Evolutionary conservation across 257 asterid species (phyloP).

Genomic region (Rauvolfia tetraphylla): DNA sequence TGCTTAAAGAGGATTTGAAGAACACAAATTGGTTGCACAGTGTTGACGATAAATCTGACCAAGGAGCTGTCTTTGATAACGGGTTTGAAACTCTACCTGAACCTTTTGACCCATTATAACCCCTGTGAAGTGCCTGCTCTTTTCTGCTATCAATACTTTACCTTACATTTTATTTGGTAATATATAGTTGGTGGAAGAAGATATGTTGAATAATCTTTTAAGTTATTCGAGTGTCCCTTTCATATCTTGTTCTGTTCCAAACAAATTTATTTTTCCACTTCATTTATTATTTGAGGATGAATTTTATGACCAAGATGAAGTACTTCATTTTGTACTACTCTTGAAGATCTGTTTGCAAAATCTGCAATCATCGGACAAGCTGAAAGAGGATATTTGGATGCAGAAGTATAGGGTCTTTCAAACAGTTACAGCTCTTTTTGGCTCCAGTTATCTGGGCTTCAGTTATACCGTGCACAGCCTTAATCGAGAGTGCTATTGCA

Average conservation of each 20-base stretch:
- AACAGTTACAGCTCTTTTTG: background rate
- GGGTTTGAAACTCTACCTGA: slow-evolving; percentile 91
- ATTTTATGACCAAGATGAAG: background rate
- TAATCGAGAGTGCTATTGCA: too few relatives aligned
- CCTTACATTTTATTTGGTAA: background rate
- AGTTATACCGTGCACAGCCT: too few relatives aligned
- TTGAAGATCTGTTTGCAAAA: background rate
- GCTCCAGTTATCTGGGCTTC: background rate
- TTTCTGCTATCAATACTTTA: background rate
- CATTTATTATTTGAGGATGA: background rate
- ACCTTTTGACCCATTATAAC: slow-evolving; percentile 71
- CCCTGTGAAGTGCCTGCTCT: background rate
- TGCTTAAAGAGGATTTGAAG: slow-evolving; percentile 78
- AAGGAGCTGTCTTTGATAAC: slow-evolving; percentile 71
- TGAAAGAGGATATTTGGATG: background rate
- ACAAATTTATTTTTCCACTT: background rate
- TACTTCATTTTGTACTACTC: background rate
- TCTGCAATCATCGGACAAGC: background rate
- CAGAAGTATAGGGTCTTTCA: background rate
- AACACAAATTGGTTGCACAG: slow-evolving; percentile 86
- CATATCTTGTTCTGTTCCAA: background rate
- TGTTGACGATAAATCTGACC: slow-evolving; percentile 71
- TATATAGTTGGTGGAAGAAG: background rate
- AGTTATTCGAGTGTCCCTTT: background rate
- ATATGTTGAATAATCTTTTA: background rate